Evolutionary conservation across 371 early-diverging fungal genomes (phyloP), one percentile per base, ranked within the genome.

Genomic region (Chytridium lagenaria): DNA sequence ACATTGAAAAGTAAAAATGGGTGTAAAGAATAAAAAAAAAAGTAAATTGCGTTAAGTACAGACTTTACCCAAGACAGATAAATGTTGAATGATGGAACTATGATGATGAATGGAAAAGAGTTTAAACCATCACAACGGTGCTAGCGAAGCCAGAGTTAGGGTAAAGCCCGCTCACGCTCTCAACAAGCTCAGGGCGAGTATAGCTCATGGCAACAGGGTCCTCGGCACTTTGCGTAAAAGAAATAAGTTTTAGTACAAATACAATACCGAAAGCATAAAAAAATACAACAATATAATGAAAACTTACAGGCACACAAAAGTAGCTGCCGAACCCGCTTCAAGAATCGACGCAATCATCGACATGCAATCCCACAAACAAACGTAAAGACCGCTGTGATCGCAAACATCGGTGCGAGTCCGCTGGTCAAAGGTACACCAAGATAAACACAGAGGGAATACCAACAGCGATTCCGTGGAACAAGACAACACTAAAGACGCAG

Each of bases 171-270:
- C 12, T 23, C 16, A 52, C 23, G 26, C n/a, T 5, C 55, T 52
- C 55, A 52, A 52, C 55, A 52, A 52, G 55, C 55, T 52, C 55
- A 22, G 55, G 55, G 5, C 55, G 12, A 5, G 55, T 52, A 5
- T 23, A 5, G 55, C 55, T 52, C n/a, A 52, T 12, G 5, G 55
- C 55, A 26, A 22, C 12, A 5, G 55, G 55, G 26, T 52, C 55
- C 26, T 52, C 55, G 26, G 55, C 55, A 52, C 55, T 52, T 15
- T n/a, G n/a, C n/a, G n/a, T n/a, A n/a, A n/a, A n/a, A n/a, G n/a
- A n/a, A n/a, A n/a, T n/a, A n/a, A n/a, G n/a, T n/a, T n/a, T n/a
- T n/a, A n/a, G n/a, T n/a, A n/a, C n/a, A n/a, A n/a, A n/a, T n/a
- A n/a, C n/a, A n/a, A n/a, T n/a, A n/a, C n/a, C n/a, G n/a, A n/a